Conservation (phyloP, 805 yeast genomes). For the Pichia occidentalis region DNA sequence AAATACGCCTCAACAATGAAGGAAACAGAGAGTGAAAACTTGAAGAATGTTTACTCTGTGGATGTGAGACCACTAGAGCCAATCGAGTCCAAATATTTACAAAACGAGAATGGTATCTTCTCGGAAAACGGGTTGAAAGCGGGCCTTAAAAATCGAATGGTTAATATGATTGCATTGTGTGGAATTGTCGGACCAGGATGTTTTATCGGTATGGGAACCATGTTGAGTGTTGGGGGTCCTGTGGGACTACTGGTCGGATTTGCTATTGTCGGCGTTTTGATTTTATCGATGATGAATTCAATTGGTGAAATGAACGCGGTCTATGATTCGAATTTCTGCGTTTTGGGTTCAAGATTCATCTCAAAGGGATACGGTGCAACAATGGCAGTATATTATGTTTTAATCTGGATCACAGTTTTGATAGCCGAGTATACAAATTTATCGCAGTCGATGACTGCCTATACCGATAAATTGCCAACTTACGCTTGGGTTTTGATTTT, state of each 20-base stretch:
- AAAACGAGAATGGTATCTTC: too few relatives aligned
- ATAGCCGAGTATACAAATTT: slow-evolving; percentile 50
- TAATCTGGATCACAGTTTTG: slow-evolving; percentile 50
- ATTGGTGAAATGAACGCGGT: slow-evolving; percentile 51
- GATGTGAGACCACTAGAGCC: too few relatives aligned
- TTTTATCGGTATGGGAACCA: slow-evolving; percentile 43
- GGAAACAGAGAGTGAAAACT: too few relatives aligned
- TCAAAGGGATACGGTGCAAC: slow-evolving; percentile 55
- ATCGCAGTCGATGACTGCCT: slow-evolving; percentile 41
- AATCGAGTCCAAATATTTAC: too few relatives aligned
- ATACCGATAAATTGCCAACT: slow-evolving; percentile 46
- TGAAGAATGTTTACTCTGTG: too few relatives aligned
- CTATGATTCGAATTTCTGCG: slow-evolving; percentile 48
- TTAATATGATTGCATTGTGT: slow-evolving; percentile 25
- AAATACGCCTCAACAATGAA: too few relatives aligned
- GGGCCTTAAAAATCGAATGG: slow-evolving; percentile 19
- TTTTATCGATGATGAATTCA: slow-evolving; percentile 47
- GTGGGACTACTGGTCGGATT: slow-evolving; percentile 44
- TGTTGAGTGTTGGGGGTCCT: slow-evolving; percentile 45
- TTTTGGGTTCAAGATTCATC: slow-evolving; percentile 43
- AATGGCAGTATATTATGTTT: slow-evolving; percentile 45
- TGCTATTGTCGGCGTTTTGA: slow-evolving; percentile 45
- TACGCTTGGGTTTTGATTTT: slow-evolving; percentile 50
- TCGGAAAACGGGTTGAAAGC: slow-evolving; percentile 17
- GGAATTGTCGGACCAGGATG: slow-evolving; percentile 60